Conservation (phyloP, 2,329 filamentous ascomycete species). For the Sporothrix humicola region DNA sequence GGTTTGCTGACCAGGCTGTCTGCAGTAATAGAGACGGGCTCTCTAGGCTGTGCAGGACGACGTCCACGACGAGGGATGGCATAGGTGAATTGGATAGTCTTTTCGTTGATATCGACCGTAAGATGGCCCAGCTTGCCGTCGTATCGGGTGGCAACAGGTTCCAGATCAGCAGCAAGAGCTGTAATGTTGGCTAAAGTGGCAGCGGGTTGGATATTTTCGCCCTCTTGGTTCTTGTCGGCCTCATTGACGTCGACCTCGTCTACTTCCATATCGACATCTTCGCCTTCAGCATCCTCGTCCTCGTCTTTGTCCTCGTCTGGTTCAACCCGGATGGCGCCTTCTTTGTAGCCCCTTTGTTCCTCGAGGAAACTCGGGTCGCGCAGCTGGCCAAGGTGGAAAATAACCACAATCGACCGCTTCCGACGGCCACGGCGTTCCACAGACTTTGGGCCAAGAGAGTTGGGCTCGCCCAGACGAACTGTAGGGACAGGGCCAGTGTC, state of each 20-base stretch:
- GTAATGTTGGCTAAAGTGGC: neutral
- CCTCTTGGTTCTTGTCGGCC: neutral
- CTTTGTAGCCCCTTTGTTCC: slow-evolving; percentile 26
- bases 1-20: slow-evolving; percentile 37
- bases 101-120: slow-evolving; percentile 31
- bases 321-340: neutral
- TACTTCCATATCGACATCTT: neutral
- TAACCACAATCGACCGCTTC: slow-evolving; percentile 43
- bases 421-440: slow-evolving; percentile 43
- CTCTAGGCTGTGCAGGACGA: slow-evolving; percentile 31
- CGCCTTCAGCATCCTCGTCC: neutral
- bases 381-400: slow-evolving; percentile 43
- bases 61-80: slow-evolving; percentile 19
- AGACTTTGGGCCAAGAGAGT: slow-evolving; percentile 41
- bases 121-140: slow-evolving; percentile 40
- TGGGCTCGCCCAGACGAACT: slow-evolving; percentile 41
- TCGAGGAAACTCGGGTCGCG: slow-evolving; percentile 37
- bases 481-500: neutral
- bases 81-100: slow-evolving; percentile 38
- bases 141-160: slow-evolving; percentile 30
- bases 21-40: slow-evolving; percentile 40
- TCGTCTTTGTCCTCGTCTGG: neutral
- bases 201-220: too few relatives aligned
- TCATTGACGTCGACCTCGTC: neutral
- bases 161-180: neutral